Conservation (phyloP, 768 basidiomycete species). For the Pleurotus platypus region DNA sequence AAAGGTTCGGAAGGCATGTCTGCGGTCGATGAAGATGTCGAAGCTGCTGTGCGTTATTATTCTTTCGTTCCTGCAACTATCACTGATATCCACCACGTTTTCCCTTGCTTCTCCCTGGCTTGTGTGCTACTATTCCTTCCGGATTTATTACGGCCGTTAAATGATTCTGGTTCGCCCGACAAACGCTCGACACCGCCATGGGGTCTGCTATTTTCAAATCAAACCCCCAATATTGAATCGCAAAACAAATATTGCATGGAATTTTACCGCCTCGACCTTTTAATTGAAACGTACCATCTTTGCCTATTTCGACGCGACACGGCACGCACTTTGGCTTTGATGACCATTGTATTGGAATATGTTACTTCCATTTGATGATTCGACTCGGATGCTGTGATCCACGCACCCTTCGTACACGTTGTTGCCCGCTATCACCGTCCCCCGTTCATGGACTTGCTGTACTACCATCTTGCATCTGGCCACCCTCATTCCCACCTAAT, state of each 20-base stretch:
- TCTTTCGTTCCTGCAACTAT: constrained; percentile 13
- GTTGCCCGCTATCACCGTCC: constrained; percentile 7
- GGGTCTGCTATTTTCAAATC: too few relatives aligned
- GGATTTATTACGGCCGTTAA: background rate
- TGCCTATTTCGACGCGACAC: background rate
- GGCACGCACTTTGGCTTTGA: background rate
- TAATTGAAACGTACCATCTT: too few relatives aligned
- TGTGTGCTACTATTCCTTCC: background rate
- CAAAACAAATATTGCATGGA: background rate
- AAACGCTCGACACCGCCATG: too few relatives aligned
- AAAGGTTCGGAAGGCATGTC: constrained; percentile 80
- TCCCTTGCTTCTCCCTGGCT: background rate
- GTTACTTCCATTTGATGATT: constrained; percentile 5
- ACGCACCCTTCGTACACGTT: constrained; percentile 2
- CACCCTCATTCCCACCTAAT: background rate
- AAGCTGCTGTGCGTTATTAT: constrained; percentile 65
- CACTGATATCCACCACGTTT: background rate
- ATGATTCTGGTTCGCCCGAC: too few relatives aligned
- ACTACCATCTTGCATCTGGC: background rate
- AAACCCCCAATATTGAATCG: background rate
- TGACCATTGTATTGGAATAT: background rate
- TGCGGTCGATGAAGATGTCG: constrained; percentile 88
- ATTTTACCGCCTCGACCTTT: too few relatives aligned
- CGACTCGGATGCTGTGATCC: background rate
- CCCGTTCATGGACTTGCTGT: background rate